phyloP scores from a whole-genome alignment of 2,329 filamentous ascomycete species.

The Furcasterigmium furcatum region DNA sequence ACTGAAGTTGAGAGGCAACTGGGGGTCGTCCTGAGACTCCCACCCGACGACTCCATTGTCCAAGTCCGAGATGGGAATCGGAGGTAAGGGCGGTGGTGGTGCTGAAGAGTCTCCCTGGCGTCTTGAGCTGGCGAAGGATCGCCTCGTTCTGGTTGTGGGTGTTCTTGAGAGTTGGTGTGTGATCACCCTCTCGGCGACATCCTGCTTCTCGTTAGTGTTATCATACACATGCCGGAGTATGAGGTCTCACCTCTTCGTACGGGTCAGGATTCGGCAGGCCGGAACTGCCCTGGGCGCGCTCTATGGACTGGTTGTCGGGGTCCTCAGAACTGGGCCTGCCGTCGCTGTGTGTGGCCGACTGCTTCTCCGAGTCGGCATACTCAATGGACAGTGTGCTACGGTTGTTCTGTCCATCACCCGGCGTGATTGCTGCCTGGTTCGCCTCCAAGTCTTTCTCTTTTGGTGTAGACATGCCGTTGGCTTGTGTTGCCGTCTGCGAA shows the following conservation, averaged over 20 bases:
- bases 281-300: not conserved
- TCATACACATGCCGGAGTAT: not conserved
- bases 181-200: slow-evolving; percentile 12
- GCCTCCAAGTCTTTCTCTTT: not conserved
- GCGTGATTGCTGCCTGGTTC: not conserved
- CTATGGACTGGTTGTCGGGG: not conserved
- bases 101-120: slow-evolving; percentile 17
- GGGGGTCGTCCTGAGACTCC: slow-evolving; percentile 55
- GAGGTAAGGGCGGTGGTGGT: slow-evolving; percentile 22
- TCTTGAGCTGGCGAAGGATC: slow-evolving; percentile 15
- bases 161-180: slow-evolving; percentile 4
- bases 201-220: not conserved
- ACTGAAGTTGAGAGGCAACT: slow-evolving; percentile 57
- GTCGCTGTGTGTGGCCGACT: not conserved
- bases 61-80: slow-evolving; percentile 48
- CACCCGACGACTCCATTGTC: slow-evolving; percentile 54
- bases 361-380: not conserved
- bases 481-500: too few relatives aligned
- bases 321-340: not conserved
- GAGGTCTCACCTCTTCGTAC: slow-evolving; percentile 1
- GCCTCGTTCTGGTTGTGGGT: not conserved
- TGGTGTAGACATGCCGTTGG: not conserved
- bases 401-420: not conserved
- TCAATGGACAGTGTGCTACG: not conserved
- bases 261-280: not conserved